A percentile compares a stretch with the other conserved stretches of the same genome.
Evolutionary conservation across 116 monocot species (phyloP).

Genomic region (Phalaenopsis hybrid): DNA sequence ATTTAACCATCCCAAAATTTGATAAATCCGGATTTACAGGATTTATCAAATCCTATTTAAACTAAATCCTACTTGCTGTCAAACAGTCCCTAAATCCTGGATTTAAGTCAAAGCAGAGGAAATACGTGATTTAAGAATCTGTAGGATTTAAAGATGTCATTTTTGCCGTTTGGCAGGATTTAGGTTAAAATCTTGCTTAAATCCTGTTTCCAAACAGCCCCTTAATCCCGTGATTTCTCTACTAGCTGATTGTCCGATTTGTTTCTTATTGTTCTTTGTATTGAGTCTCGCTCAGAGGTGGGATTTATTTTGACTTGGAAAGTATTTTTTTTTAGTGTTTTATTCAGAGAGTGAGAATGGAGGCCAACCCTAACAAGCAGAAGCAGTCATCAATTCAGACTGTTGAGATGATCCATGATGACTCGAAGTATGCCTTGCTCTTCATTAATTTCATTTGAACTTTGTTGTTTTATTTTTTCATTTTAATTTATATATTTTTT

Average conservation of each 20-base stretch:
- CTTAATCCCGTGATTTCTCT: not conserved
- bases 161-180: not conserved
- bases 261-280: not conserved
- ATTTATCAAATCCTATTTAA: too few relatives aligned
- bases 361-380: not conserved
- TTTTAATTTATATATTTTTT: not conserved
- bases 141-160: not conserved
- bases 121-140: not conserved
- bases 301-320: not conserved
- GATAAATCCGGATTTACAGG: too few relatives aligned
- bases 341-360: not conserved
- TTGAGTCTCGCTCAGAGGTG: not conserved
- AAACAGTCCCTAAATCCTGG: too few relatives aligned
- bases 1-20: too few relatives aligned
- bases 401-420: constrained; percentile 5
- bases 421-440: constrained; percentile 10
- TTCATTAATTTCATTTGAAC: not conserved
- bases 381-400: not conserved
- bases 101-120: not conserved
- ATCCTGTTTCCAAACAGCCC: too few relatives aligned
- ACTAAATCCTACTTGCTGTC: too few relatives aligned
- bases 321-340: not conserved
- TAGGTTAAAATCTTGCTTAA: too few relatives aligned
- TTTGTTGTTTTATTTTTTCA: not conserved
- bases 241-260: not conserved